Base-by-base conservation (phyloP, 805 yeast genomes). In the Brettanomyces nanus region DNA sequence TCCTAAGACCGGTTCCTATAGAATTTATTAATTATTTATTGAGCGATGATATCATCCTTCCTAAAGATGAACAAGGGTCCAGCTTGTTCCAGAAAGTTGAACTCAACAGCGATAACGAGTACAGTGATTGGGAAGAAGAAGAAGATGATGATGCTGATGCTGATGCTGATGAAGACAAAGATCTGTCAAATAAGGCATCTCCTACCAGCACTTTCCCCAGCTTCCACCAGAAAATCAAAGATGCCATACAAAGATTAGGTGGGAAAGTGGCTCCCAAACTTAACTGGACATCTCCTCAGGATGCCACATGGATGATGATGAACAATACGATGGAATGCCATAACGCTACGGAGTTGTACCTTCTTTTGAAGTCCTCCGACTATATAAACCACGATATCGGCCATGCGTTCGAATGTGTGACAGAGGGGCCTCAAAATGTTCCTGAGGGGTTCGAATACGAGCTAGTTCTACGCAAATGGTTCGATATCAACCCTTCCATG, bases 211-310 rank as follows among this genome's bases (percentile, higher is more conserved):
- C 62, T 19, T 86, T 87, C 47, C 65, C 65, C 7, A 79, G 73
- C 1, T 62, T 87, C 17, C 94, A 89, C 51, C 48, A 62, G 0
- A 48, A 65, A 31, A 65, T 90, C 14, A 61, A 62, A 26, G 41
- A 48, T 0, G 52, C 66, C 0, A 71, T 92, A 11, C 42, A 46
- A 3, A 63, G 67, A 31, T 62, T 71, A 34, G 81, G 82, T 0
- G n/a, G n/a, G n/a, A n/a, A 17, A 5, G 85, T 87, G 2, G 70
- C 85, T 1, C 97, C 97, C 1, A 92, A 92, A 53, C 63, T 90
- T 48, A 92, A 92, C 64, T 92, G 98, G 98, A 86, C 97, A 1
- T 83, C 96, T 2, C 98, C 99, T 1, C 80, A 79, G 53, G 99
- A 92, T 61, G 85, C 97, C 2, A 73, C 79, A 0, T 92, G 97